Evolutionary conservation across 2,329 filamentous ascomycete species (phyloP), one percentile per base, ranked within the genome.

Genomic region (Colletotrichum sp.): DNA sequence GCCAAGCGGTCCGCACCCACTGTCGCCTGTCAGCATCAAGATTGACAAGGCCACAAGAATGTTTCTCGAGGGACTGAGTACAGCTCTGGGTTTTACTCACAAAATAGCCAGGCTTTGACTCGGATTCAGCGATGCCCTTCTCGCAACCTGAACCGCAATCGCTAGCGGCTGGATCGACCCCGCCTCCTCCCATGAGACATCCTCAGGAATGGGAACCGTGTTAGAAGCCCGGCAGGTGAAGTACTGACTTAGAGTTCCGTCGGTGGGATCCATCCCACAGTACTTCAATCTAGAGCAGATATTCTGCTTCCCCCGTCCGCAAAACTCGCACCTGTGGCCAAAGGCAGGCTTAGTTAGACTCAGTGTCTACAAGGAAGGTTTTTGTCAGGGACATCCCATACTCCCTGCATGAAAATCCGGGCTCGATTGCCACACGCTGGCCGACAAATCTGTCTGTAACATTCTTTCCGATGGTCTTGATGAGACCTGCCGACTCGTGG

Each of bases 71-170:
- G 44, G 1, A 3, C n/a, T 48, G 10, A 18, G 0, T 0, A 3
- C 3, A 5, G 0, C 1, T 0, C 8, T 13, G 8, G 0, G 24
- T 28, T 18, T 59, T 0, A 59, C 55, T 24, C 1, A 59, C 55
- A 59, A 59, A 28, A 59, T 28, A 24, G 55, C 55, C 2, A 59
- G 55, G 55, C 24, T 59, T 16, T 18, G 55, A 28, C 55, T 59
- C 15, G 24, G 55, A 28, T 18, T 59, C 24, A 59, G 26, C 1
- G 22, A 26, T 28, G 55, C 55, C n/a, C 55, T 59, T 59, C 55
- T 59, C 55, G 55, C 55, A 24, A 28, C 55, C 13, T 59, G 55
- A 24, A 59, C 55, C 22, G 55, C 55, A 59, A 59, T 59, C 13
- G 55, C 55, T 22, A 59, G 26, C 24, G 55, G 55, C 24, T 59